Conservation (phyloP, 164 flowering plant species). For the Vitis labrusca region DNA sequence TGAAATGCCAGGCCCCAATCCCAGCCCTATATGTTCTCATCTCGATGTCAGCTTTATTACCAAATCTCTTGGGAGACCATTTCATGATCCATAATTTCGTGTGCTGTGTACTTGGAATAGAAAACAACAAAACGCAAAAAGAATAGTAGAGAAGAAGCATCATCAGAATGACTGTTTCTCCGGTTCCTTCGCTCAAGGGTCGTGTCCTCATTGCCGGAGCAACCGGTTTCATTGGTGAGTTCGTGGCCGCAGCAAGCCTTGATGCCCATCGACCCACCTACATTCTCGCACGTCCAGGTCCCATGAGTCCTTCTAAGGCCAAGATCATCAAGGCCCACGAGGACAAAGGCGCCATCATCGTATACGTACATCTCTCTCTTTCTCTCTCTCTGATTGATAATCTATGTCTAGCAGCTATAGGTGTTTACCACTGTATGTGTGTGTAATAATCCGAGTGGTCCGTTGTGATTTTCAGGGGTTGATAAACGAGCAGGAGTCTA, state of each 20-base stretch:
- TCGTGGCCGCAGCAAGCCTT: slow-evolving; percentile 55
- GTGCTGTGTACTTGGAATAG: no score
- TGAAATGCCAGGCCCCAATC: neutral
- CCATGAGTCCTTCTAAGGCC: slow-evolving; percentile 27
- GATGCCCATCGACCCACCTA: slow-evolving; percentile 43
- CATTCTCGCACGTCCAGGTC: slow-evolving; percentile 32
- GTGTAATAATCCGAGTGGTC: neutral
- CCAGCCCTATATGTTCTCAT: no score
- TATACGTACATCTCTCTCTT: slow-evolving; percentile 26
- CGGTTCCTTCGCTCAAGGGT: neutral
- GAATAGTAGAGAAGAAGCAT: no score
- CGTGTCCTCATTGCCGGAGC: slow-evolving; percentile 49
- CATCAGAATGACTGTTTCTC: neutral
- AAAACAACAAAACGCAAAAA: no score
- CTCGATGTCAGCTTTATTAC: no score
- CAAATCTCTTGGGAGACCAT: no score
- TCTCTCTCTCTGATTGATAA: no score
- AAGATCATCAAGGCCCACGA: slow-evolving; percentile 31
- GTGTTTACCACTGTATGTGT: neutral
- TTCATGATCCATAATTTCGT: no score
- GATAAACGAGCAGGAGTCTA: slow-evolving; percentile 32
- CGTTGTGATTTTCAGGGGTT: slow-evolving; percentile 35
- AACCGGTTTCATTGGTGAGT: slow-evolving; percentile 65
- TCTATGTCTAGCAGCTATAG: no score
- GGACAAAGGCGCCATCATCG: slow-evolving; percentile 49